Percentiles rank a stretch among this genome's conserved stretches.
Conservation (phyloP, 306 rosid species). For the Datisca glomerata region DNA sequence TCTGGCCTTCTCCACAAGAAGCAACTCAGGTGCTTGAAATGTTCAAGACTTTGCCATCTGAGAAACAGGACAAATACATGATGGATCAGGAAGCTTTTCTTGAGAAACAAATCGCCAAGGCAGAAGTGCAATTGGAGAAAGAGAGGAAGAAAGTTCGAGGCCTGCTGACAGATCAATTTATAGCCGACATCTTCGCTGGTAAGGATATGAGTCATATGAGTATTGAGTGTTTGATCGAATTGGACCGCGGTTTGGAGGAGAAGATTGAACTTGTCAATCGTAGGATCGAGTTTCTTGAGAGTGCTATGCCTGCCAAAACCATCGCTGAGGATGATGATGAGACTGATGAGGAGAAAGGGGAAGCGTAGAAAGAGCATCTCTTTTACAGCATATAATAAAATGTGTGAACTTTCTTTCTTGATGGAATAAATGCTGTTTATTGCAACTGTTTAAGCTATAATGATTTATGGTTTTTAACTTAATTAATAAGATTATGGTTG, state of each 20-base stretch:
- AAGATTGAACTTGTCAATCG: background rate
- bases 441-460: too few relatives aligned
- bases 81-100: conserved; percentile 9
- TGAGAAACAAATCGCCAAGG: background rate
- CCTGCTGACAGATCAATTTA: background rate
- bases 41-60: background rate
- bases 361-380: background rate
- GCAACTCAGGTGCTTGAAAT: background rate
- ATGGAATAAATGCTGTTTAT: background rate
- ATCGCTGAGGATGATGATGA: background rate
- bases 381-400: background rate
- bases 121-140: conserved; percentile 1
- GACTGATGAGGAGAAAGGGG: background rate
- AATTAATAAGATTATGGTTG: too few relatives aligned
- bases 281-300: conserved; percentile 1
- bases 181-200: conserved; percentile 1
- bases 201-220: background rate
- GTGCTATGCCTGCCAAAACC: background rate
- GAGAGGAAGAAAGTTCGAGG: background rate
- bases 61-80: background rate
- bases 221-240: background rate
- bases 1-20: conserved; percentile 11
- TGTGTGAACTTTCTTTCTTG: background rate
- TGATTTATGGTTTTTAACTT: too few relatives aligned
- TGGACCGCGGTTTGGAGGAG: background rate